Conservation (phyloP, 768 basidiomycete species). For the Neoboletus subvelutipes region DNA sequence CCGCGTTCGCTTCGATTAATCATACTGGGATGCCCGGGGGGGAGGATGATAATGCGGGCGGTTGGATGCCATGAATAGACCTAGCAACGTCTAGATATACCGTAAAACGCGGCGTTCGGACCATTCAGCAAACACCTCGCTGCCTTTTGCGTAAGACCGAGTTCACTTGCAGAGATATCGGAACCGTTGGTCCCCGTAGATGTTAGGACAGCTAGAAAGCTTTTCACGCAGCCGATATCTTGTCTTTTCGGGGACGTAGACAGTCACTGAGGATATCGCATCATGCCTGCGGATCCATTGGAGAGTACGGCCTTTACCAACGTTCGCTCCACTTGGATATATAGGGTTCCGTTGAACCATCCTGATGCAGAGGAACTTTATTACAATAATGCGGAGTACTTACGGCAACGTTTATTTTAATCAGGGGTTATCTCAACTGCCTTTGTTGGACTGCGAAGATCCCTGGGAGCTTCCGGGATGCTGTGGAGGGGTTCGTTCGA, state of each 20-base stretch:
- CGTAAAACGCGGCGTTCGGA: neutral
- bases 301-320: neutral
- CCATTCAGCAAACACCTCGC: neutral
- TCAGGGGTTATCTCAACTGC: slow-evolving; percentile 1
- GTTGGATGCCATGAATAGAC: neutral
- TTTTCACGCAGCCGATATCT: neutral
- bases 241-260: neutral
- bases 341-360: no score
- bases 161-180: neutral
- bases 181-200: neutral
- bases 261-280: neutral
- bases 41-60: neutral
- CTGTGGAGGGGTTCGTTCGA: neutral
- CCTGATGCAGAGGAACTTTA: neutral
- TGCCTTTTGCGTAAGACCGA: neutral
- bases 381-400: neutral
- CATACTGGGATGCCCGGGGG: neutral
- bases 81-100: neutral
- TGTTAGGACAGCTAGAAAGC: neutral
- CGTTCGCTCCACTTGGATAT: neutral
- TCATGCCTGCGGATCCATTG: neutral
- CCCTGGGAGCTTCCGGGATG: neutral
- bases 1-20: neutral
- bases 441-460: slow-evolving; percentile 10
- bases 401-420: no score